Evolutionary conservation across 441 rosid genomes (phyloP).

Genomic region (Pelargonium cotyledonis): DNA sequence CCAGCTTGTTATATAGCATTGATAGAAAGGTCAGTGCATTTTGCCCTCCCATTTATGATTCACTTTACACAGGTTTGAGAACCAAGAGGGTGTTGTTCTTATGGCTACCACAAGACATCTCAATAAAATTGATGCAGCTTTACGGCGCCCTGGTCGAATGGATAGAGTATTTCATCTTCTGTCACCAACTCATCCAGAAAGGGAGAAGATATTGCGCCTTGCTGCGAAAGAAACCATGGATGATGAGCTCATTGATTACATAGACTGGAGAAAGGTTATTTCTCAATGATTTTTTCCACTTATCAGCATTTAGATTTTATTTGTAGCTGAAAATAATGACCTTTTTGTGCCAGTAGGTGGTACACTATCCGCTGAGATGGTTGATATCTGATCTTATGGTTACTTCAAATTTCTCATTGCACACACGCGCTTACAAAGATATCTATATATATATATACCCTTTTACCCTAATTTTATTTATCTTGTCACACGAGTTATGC

Average conservation of each 20-base stretch:
- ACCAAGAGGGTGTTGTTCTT: slow-evolving; percentile 96
- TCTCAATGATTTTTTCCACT: slow-evolving; percentile 3
- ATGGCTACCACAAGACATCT: slow-evolving; percentile 91
- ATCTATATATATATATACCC: not conserved
- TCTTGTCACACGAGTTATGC: not conserved
- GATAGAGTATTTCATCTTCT: slow-evolving; percentile 92
- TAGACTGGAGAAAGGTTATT: slow-evolving; percentile 88
- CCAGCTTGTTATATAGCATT: slow-evolving; percentile 4
- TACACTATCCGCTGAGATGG: not conserved
- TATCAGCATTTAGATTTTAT: not conserved
- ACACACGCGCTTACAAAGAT: no score
- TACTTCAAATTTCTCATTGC: no score
- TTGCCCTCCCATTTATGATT: slow-evolving; percentile 10
- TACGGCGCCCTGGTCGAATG: slow-evolving; percentile 95
- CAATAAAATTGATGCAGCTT: slow-evolving; percentile 92
- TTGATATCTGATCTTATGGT: no score
- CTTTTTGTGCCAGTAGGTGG: not conserved
- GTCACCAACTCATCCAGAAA: slow-evolving; percentile 81
- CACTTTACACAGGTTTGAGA: slow-evolving; percentile 62
- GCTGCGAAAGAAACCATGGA: slow-evolving; percentile 95
- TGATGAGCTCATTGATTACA: slow-evolving; percentile 60
- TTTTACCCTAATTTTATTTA: not conserved
- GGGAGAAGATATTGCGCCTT: slow-evolving; percentile 70
- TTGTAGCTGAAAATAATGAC: not conserved
- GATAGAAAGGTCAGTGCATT: slow-evolving; percentile 9